Evolutionary conservation across 2,329 filamentous ascomycete genomes (phyloP), one percentile per base, ranked within the genome.

Genomic region (Cladobotryum mycophilum): DNA sequence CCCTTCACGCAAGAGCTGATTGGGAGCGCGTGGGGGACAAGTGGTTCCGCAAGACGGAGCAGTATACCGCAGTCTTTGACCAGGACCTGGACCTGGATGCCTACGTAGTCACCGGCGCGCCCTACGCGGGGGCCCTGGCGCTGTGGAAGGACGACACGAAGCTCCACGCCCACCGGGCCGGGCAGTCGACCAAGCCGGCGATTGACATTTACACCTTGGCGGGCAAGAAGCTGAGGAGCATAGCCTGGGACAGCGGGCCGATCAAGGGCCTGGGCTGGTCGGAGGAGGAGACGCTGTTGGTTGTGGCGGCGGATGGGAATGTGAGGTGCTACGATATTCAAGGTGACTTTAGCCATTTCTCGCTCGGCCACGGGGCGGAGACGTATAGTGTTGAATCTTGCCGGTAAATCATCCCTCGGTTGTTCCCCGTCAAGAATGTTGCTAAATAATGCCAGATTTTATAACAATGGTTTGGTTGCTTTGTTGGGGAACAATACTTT

Each of bases 181-280:
- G 83, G 2, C 82, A 85, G 61, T 76, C 83, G 14, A 75, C 82
- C 14, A 95, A 91, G 70, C 84, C 89, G 17, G 87, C 84, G 60
- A 95, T 99, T 70, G 90, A 96, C 65, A 84, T 99, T 49, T 96
- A 96, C 75, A 96, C 88, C 64, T 92, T 86, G 67, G 86, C 93
- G 11, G 93, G 93, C 48, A 93, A 90, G 73, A 81, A 89, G 52
- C 85, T 99, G 55, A 85, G 86, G 61, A 83, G 82, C 64, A 89
- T 96, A 58, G 81, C 86, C 66, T 97, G 92, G 91, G 92, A 97
- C 61, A 89, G 91, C 70, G 89, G 89, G 42, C 76, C 84, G 3
- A 88, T 99, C 63, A 87, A 85, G 67, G 90, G 89, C 2, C 77
- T 99, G 17, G 93, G 93, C 34, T 99, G 93, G 93, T 96, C 91